A percentile compares a stretch with the other conserved stretches of the same genome.
phyloP scores from a whole-genome alignment of 208 protist genomes.

The Leishmania turanica region DNA sequence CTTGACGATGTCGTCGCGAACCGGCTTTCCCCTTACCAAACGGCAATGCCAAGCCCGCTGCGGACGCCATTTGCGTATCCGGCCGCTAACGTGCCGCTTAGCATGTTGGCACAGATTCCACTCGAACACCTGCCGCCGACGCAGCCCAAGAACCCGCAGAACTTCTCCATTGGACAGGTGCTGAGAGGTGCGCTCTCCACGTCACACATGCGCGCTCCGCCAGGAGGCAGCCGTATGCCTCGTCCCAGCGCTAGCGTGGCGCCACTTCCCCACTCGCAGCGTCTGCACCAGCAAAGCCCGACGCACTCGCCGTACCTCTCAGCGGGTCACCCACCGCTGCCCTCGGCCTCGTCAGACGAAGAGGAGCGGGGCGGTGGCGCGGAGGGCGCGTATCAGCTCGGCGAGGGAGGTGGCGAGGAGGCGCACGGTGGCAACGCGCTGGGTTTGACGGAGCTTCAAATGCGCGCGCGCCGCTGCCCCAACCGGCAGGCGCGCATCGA shows the following conservation, averaged over 20 bases:
- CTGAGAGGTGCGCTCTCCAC: constrained; percentile 46
- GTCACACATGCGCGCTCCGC: constrained; percentile 7
- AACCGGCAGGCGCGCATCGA: constrained; percentile 39
- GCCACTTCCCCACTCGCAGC: constrained; percentile 10
- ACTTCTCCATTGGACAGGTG: constrained; percentile 63
- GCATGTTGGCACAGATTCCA: constrained; percentile 54
- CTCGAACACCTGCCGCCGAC: constrained; percentile 84
- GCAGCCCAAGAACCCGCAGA: constrained; percentile 35
- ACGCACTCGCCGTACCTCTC: constrained; percentile 16
- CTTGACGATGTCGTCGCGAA: constrained; percentile 37
- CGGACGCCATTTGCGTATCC: constrained; percentile 2
- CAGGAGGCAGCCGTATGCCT: neutral
- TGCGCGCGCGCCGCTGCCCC: neutral
- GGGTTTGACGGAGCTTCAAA: neutral
- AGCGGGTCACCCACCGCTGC: neutral
- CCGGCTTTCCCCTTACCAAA: constrained; percentile 12
- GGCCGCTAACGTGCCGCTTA: constrained; percentile 38
- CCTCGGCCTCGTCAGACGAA: constrained; percentile 3
- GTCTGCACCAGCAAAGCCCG: constrained; percentile 1
- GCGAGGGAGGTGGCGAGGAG: neutral
- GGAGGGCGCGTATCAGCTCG: constrained; percentile 2
- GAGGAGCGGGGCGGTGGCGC: constrained; percentile 11
- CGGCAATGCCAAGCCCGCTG: constrained; percentile 6
- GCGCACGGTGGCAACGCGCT: neutral
- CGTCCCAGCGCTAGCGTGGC: neutral